These are phyloP conservation scores for Daldinia sp. DNA, from an alignment of 2,329 filamentous ascomycete genomes.

Conservation along the genomic window DNA sequence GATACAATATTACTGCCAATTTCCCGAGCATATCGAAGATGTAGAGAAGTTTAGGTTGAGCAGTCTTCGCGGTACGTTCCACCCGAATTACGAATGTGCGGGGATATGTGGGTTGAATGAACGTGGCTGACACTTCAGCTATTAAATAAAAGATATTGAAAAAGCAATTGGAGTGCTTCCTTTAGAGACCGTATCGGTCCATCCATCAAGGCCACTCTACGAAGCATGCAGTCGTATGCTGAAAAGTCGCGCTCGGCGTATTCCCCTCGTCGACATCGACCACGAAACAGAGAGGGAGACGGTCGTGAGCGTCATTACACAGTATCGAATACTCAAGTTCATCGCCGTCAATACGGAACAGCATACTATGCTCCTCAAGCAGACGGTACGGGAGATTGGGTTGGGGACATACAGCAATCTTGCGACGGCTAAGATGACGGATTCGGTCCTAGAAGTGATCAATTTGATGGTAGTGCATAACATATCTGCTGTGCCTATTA, in stretches of 20 bases:
- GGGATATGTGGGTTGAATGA: slow-evolving; percentile 11
- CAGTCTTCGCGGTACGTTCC: slow-evolving; percentile 79
- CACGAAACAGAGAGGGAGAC: slow-evolving; percentile 92
- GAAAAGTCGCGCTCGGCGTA: slow-evolving; percentile 88
- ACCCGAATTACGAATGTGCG: slow-evolving; percentile 25
- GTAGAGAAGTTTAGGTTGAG: slow-evolving; percentile 94
- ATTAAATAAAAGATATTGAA: slow-evolving; percentile 77
- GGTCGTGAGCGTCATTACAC: slow-evolving; percentile 95
- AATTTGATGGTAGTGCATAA: slow-evolving; percentile 91
- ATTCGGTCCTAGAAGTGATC: slow-evolving; percentile 91
- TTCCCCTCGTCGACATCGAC: slow-evolving; percentile 91
- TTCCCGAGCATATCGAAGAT: slow-evolving; percentile 85
- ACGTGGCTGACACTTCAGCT: slow-evolving; percentile 22
- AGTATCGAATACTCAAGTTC: slow-evolving; percentile 98
- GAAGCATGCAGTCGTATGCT: slow-evolving; percentile 96
- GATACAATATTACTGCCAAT: slow-evolving; percentile 99
- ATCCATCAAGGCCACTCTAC: slow-evolving; percentile 88
- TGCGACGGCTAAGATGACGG: slow-evolving; percentile 86
- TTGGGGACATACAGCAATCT: slow-evolving; percentile 86
- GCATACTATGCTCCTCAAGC: slow-evolving; percentile 87
- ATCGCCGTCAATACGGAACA: slow-evolving; percentile 91
- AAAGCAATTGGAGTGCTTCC: slow-evolving; percentile 89
- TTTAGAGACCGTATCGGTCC: slow-evolving; percentile 94
- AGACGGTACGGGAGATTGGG: slow-evolving; percentile 82
- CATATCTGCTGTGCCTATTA: slow-evolving; percentile 93